Base-by-base conservation (phyloP, 2,329 filamentous ascomycete species). In the Neopestalotiopsis clavispora region DNA sequence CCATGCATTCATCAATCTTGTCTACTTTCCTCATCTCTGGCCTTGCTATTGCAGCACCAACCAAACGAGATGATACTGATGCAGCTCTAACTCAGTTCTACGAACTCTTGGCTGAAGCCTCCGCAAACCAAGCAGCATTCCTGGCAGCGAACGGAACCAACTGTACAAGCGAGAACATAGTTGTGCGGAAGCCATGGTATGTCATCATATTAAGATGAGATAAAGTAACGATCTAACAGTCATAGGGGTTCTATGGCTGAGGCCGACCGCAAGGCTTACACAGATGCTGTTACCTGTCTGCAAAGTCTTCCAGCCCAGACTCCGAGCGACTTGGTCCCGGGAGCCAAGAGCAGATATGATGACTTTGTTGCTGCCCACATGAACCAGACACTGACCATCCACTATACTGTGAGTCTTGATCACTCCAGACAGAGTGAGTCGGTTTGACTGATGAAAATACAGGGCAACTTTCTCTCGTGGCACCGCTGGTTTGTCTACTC, bases 331-430 rank as follows among this genome's bases (percentile, higher is more conserved):
- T 12, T 67, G 4, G 70, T 69, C 20, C 65, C 65, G 0, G 65
- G 65, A 10, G 65, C 38, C 13, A 67, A 49, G 40, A 30, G 52
- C 14, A 69, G 65, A 40, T 67, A 59, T 32, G 65, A 67, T 60
- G 65, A 67, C 56, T 67, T 67, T 45, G 77, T 79, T 6, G 79
- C 75, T 38, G 74, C 75, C 17, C 82, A 83, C 67, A 79, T 80
- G 42, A 76, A 78, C 68, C 72, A 75, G 52, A 81, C 79, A 2
- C 69, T 74, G 23, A 71, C 68, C 32, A 78, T 82, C 52, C 80
- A 83, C 67, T 76, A 65, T 23, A 76, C 74, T 74, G 74, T 72
- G 63, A 76, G 73, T 64, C 6, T 7, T 65, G 20, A 30, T n/a
- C 4, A 14, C 17, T 7, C 23, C 2, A 12, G 23, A 23, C 20